Percentiles rank a stretch among this genome's conserved stretches.
Evolutionary conservation across 768 basidiomycete species (phyloP).

Genomic region (Xerocomus brunneocitrinus): DNA sequence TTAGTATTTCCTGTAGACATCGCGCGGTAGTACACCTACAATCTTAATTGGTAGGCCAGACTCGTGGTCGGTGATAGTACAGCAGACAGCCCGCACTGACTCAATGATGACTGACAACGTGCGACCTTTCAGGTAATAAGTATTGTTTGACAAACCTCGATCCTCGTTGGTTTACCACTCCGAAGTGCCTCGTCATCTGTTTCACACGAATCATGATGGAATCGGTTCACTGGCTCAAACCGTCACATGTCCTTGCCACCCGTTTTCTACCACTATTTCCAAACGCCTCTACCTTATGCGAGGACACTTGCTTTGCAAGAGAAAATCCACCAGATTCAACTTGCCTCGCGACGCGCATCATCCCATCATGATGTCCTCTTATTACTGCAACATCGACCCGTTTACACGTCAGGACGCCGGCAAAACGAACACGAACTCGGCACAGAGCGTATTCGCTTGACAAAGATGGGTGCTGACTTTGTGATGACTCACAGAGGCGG

Average conservation of each 20-base stretch:
- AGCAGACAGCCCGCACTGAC: too few species aligned
- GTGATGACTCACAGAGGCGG: conserved; percentile 81
- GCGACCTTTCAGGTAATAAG: too few species aligned
- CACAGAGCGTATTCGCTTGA: conserved; percentile 61
- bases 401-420: conserved; percentile 91
- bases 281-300: conserved; percentile 71
- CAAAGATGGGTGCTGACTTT: conserved; percentile 81
- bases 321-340: conserved; percentile 61
- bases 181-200: too few species aligned
- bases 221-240: background rate
- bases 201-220: too few species aligned
- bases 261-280: conserved; percentile 74
- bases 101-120: too few species aligned
- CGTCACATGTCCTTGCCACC: conserved; percentile 43
- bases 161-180: too few species aligned
- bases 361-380: conserved; percentile 60
- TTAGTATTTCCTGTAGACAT: too few species aligned
- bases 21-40: too few species aligned
- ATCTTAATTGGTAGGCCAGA: too few species aligned
- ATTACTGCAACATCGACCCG: conserved; percentile 85
- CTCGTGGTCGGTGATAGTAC: too few species aligned
- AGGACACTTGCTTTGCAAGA: conserved; percentile 69
- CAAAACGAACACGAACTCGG: conserved; percentile 60
- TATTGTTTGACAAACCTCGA: too few species aligned
- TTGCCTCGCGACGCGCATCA: conserved; percentile 47